Base-by-base conservation (phyloP, 805 yeast genomes). In the Ogataea siamensis region DNA sequence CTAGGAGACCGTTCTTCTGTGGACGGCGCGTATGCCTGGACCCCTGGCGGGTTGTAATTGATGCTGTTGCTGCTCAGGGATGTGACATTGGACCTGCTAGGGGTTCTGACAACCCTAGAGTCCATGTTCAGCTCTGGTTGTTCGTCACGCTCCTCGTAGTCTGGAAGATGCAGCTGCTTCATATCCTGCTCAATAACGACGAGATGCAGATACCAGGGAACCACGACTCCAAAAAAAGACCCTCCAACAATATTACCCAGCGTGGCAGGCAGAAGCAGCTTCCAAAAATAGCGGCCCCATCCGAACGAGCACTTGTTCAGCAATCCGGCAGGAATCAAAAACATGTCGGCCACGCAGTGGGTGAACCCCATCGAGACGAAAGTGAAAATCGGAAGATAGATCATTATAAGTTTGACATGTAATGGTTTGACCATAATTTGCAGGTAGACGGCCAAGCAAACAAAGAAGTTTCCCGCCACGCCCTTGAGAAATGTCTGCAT, bases 221-320 rank as follows among this genome's bases (percentile, higher is more conserved):
- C 60, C 0, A 74, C 66, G 3, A 79, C 50, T 5, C 81, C 80
- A 56, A 86, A 86, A 20, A 75, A 66, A 0, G 72, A 55, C 0
- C 95, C 95, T n/a, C 95, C 95, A 20, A 86, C 68, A 1, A 80
- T 74, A 55, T 86, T 86, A 0, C 95, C 95, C 10, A 86, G 49
- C 1, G 79, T 70, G 0, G 80, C 87, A 0, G 94, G 86, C 7
- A 86, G 62, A 49, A 84, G 63, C 0, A 80, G 62, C 54, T 78
- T 84, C 94, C 93, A 85, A 8, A 82, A 76, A 41, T 78, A 80
- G 7, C 63, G 59, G 0, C 80, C 84, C 24, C 83, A 86, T 0
- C 81, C 66, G 7, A 80, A 64, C 2, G 76, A 71, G 1, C 86
- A 83, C 11, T 80, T 76, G 58, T 82, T 83, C 32, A 84, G 67